A percentile compares a stretch with the other conserved stretches of the same genome.
These are phyloP conservation scores for Ustilago bromivora DNA, from an alignment of 1,284 basidiomycete species.

Conservation along the genomic window DNA sequence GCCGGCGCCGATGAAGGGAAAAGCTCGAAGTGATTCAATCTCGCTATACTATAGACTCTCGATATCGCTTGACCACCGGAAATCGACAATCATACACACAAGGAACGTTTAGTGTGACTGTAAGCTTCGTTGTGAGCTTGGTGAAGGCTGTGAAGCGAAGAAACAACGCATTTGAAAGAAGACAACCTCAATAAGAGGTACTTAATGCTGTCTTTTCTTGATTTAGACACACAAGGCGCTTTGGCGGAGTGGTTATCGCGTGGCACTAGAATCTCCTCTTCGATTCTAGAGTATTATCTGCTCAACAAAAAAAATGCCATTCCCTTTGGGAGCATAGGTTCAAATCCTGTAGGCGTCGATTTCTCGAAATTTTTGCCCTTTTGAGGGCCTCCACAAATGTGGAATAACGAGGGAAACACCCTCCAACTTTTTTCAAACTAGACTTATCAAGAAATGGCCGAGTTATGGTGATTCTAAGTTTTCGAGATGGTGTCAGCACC, in stretches of 20 bases:
- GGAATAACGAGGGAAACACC: no score
- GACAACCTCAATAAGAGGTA: not conserved
- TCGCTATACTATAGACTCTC: not conserved
- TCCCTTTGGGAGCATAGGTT: conserved; percentile 51
- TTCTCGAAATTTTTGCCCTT: conserved; percentile 8
- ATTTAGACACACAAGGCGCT: conserved; percentile 19
- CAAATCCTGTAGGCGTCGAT: conserved; percentile 50
- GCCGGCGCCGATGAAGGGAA: not conserved
- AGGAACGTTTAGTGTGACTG: no score
- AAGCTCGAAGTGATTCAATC: not conserved
- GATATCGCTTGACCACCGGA: not conserved
- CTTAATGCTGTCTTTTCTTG: accelerated
- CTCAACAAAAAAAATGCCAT: conserved; percentile 37
- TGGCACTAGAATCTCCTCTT: conserved; percentile 34
- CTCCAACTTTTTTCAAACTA: not conserved
- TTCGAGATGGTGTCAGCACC: no score
- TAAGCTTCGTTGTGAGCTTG: no score
- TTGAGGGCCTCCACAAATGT: no score
- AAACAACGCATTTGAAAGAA: no score
- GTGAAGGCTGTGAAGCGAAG: no score
- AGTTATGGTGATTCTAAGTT: no score
- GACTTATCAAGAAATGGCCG: no score
- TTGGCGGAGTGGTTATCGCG: conserved; percentile 52
- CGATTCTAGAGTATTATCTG: conserved; percentile 28
- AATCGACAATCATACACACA: not conserved